Evolutionary conservation across 139 green algal genomes (phyloP), one percentile per base, ranked within the genome.

Genomic region (Micractinium sp.): DNA sequence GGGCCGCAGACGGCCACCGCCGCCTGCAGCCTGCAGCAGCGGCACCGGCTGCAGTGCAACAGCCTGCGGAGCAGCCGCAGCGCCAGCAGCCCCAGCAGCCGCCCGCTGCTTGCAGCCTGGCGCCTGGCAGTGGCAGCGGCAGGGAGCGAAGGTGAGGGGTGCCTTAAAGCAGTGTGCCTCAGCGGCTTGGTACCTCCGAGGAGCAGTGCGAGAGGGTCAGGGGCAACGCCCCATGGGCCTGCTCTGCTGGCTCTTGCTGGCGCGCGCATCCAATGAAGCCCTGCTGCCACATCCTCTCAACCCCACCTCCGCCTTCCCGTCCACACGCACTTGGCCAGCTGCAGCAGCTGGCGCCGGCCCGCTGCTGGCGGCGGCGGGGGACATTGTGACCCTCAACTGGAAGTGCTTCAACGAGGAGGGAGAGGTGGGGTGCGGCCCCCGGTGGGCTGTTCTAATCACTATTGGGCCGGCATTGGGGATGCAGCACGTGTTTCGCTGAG

Each of bases 301-400:
- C 69, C 20, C 22, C 69, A 38, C 14, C 13, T 23, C 27, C 12
- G 29, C 29, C 69, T 38, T 25, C 14, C 69, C 27, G 9, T 33
- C 3, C 69, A 38, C 27, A 13, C 69, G 29, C 20, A 20, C 36
- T 9, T 56, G 47, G 47, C 47, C 47, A 16, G 47, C 36, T 61
- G 60, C 60, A 78, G 35, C 33, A 3, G 60, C 36, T 25, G 39
- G 69, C 67, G 47, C 41, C 19, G 19, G 27, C 13, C 76, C 90
- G 22, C 12, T 75, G 15, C 85, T 93, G 47, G 93, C 93, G 0
- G 77, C 88, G 0, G 93, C 95, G 53, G 95, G 94, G 4, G 95
- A 97, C 82, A 78, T 95, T 20, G 95, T 97, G 19, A 91, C 89
- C 20, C 60, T 96, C 1, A 90, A 96, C 76, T 96, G 93, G 76